Evolutionary conservation across 306 rosid species (phyloP), one percentile per base, ranked within the genome.

Genomic region (Ceratonia siliqua): DNA sequence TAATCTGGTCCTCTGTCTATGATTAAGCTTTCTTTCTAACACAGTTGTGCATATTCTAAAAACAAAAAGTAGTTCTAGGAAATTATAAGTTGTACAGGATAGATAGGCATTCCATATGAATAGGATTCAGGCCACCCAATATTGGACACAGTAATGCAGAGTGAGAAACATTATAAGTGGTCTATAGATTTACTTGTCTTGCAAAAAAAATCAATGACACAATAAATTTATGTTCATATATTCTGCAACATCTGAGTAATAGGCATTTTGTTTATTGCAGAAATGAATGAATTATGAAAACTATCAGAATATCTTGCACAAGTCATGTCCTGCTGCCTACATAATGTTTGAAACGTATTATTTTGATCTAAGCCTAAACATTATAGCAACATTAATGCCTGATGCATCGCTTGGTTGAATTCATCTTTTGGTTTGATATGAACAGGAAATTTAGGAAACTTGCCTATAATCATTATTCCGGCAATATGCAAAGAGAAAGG

Each of bases 401-500:
- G 21, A 48, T 57, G 42, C 39, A 36, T 68, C 24, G 25, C 36
- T 41, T 75, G 73, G 57, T 67, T 73, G 74, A 81, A 18, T 75
- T 74, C 52, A 70, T 78, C 8, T 35, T 68, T 32, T 30, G 46
- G 42, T 25, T 62, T 62, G 24, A 74, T 62, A 32, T 79, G 68
- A 46, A 45, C 86, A 86, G 89, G 87, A 63, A 85, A 85, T 65
- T 56, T 85, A 71, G 89, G 89, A 52, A 82, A 82, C 86, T 76
- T 85, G 85, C 87, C 81, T 5, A 55, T 85, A 73, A 85, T 85
- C 76, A 76, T 85, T 61, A 52, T 85, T 39, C 89, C 89, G 0
- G 82, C 86, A 25, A 70, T 85, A 46, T 85, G 89, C 36, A 76
- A 48, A 69, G 89, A 85, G 77, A 85, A 85, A 82, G 85, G 77